Evolutionary conservation across 345 rosid species (phyloP).

Genomic region (Clarkia xantiana): DNA sequence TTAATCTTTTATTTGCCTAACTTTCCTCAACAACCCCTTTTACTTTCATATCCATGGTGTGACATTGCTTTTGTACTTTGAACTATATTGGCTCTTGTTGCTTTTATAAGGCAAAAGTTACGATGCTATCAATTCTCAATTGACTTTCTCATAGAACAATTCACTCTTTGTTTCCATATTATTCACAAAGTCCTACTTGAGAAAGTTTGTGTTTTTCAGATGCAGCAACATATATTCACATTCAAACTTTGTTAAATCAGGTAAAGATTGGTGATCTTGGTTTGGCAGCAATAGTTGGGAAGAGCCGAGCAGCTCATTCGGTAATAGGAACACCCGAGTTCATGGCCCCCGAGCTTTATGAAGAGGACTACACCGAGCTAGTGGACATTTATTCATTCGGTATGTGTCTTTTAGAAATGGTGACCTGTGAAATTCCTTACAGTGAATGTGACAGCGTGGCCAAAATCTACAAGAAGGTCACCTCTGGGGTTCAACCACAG

Average conservation of each 20-base stretch:
- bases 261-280: constrained; percentile 92
- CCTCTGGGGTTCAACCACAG: constrained; percentile 50
- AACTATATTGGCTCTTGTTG: too few species aligned
- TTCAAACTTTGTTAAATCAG: constrained; percentile 12
- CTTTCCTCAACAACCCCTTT: too few species aligned
- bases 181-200: too few species aligned
- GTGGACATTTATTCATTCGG: constrained; percentile 84
- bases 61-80: too few species aligned
- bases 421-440: constrained; percentile 59
- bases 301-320: constrained; percentile 62
- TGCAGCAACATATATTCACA: too few species aligned
- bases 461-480: constrained; percentile 67
- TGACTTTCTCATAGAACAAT: too few species aligned
- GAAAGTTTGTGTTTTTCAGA: too few species aligned
- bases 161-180: too few species aligned
- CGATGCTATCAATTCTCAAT: too few species aligned
- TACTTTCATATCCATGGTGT: too few species aligned
- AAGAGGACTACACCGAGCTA: constrained; percentile 63
- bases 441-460: constrained; percentile 66
- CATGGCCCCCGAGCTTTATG: constrained; percentile 91
- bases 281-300: constrained; percentile 61
- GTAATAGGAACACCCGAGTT: constrained; percentile 81
- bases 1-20: too few species aligned
- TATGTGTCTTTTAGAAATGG: constrained; percentile 80
- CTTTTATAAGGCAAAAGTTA: too few species aligned